phyloP scores from a whole-genome alignment of 2,329 filamentous ascomycete species.

The Phialophora verrucosa region DNA sequence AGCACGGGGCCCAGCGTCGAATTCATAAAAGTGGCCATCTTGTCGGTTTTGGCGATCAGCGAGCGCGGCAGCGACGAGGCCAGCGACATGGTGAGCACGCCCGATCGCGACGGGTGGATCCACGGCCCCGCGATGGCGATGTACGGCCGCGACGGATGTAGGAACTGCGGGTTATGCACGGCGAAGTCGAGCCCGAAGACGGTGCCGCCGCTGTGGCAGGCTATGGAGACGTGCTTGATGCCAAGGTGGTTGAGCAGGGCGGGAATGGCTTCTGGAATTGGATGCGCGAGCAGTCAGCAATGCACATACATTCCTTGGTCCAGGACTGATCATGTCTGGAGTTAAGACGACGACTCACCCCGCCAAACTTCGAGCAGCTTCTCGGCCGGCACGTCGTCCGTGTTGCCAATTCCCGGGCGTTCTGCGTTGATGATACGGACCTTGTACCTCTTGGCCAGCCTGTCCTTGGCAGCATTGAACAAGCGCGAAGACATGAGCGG shows the following conservation, averaged over 20 bases:
- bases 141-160: conserved; percentile 15
- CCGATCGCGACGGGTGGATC: conserved; percentile 11
- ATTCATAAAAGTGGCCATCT: conserved; percentile 14
- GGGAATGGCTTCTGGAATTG: conserved; percentile 2
- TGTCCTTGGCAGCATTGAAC: conserved; percentile 5
- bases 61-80: conserved; percentile 15
- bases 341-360: conserved; percentile 3
- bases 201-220: conserved; percentile 21
- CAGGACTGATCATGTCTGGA: background rate
- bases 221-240: conserved; percentile 18
- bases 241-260: conserved; percentile 17
- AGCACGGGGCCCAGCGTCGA: conserved; percentile 10
- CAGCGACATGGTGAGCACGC: background rate
- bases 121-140: conserved; percentile 10
- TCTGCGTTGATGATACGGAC: conserved; percentile 5
- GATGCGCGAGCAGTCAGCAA: background rate
- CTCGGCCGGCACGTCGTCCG: conserved; percentile 10
- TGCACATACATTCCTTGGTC: too few relatives aligned
- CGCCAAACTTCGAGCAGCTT: conserved; percentile 9
- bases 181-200: conserved; percentile 18
- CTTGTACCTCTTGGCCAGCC: conserved; percentile 9
- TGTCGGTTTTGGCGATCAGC: conserved; percentile 5
- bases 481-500: conserved; percentile 8
- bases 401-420: conserved; percentile 7
- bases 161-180: conserved; percentile 11